A percentile compares a stretch with the other conserved stretches of the same genome.
Evolutionary conservation across 805 yeast genomes (phyloP).

Genomic region (Naumovozyma dairenensis): DNA sequence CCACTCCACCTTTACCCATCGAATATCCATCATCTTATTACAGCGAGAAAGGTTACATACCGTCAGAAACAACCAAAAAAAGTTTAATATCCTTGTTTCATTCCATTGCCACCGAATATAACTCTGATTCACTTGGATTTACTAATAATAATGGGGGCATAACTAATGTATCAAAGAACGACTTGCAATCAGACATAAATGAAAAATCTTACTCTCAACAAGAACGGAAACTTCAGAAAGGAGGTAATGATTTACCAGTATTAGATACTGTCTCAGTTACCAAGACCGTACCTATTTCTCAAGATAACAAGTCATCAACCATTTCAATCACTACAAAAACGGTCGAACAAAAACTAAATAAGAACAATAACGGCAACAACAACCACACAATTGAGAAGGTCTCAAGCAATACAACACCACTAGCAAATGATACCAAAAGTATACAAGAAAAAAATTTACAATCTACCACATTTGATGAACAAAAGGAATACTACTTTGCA

Average conservation of each 20-base stretch:
- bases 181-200: constrained; percentile 2
- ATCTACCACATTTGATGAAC: constrained; percentile 21
- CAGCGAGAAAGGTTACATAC: too few relatives aligned
- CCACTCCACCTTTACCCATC: too few relatives aligned
- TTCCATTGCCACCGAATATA: constrained; percentile 22
- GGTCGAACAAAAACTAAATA: neutral
- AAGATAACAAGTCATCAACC: constrained; percentile 7
- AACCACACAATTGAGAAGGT: neutral
- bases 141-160: neutral
- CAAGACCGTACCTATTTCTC: constrained; percentile 15
- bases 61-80: neutral
- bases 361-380: too few relatives aligned
- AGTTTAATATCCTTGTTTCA: constrained; percentile 19
- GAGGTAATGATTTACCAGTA: constrained; percentile 5
- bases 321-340: constrained; percentile 1
- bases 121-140: neutral
- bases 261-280: constrained; percentile 19
- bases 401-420: neutral
- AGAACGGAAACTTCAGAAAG: neutral
- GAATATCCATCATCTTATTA: too few relatives aligned
- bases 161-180: neutral
- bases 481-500: constrained; percentile 57
- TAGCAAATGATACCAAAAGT: neutral
- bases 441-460: neutral
- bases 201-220: neutral